Evolutionary conservation across 2,329 filamentous ascomycete genomes (phyloP).

Genomic region (Calonectria honghensis): DNA sequence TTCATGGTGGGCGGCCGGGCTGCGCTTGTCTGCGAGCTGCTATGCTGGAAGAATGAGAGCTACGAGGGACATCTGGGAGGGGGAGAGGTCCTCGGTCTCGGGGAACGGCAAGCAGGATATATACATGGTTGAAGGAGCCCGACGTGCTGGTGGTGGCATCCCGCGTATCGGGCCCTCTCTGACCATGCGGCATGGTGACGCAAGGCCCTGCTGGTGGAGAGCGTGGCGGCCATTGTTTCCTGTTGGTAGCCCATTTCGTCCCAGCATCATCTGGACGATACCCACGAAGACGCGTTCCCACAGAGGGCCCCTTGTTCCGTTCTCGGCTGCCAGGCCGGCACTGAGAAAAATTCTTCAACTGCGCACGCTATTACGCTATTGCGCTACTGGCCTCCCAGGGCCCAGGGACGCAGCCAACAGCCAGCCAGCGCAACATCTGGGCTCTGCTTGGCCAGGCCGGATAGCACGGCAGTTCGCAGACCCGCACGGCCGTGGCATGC

Average conservation of each 20-base stretch:
- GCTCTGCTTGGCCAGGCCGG: conserved; percentile 9
- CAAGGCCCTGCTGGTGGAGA: conserved; percentile 11
- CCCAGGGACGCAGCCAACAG: not conserved
- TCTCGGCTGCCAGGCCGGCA: conserved; percentile 1
- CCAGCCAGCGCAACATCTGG: not conserved
- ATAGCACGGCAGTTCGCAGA: conserved; percentile 29
- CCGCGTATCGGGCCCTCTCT: conserved; percentile 10
- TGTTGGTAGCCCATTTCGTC: not conserved
- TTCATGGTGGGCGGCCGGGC: conserved; percentile 24
- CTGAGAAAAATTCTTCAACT: conserved; percentile 12
- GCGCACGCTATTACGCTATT: not conserved
- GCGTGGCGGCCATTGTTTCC: not conserved
- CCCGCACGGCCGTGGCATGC: not conserved
- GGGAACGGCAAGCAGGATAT: not conserved
- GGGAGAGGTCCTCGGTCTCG: not conserved
- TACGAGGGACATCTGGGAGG: not conserved
- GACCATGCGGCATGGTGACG: conserved; percentile 1
- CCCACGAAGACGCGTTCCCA: too few species aligned
- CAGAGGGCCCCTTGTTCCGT: not conserved
- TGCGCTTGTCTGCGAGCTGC: not conserved
- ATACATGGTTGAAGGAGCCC: not conserved
- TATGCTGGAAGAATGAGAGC: not conserved
- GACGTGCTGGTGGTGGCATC: not conserved
- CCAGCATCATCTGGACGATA: too few species aligned
- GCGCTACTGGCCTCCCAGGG: not conserved